Evolutionary conservation across 139 green algal species (phyloP).

Genomic region (Tetraselmis striata): DNA sequence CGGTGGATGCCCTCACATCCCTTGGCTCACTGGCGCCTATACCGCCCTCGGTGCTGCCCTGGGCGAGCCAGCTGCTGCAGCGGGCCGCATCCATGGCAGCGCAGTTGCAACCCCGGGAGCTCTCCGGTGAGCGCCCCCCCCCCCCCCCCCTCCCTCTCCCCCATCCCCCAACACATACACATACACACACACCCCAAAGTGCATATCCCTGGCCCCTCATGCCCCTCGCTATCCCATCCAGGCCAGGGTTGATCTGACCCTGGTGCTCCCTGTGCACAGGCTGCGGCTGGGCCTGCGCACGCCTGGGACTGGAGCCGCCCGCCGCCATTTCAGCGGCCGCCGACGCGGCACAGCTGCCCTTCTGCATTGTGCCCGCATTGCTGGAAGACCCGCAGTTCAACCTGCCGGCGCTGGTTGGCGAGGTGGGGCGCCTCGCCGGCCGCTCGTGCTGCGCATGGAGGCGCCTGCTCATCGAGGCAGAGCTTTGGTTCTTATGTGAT

Average conservation of each 20-base stretch:
- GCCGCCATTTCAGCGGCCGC: neutral
- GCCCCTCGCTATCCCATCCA: no score
- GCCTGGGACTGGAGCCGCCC: neutral
- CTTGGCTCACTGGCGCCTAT: neutral
- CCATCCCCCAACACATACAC: neutral
- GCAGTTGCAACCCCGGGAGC: neutral
- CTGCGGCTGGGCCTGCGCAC: neutral
- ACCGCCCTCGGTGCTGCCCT: neutral
- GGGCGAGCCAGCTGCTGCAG: neutral
- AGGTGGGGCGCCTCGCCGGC: neutral
- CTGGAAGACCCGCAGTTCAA: neutral
- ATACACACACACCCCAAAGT: no score
- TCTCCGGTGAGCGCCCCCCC: neutral
- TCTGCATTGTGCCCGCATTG: neutral
- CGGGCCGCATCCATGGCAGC: neutral
- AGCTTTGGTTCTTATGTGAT: no score
- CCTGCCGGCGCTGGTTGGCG: neutral
- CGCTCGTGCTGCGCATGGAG: no score
- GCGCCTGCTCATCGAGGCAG: no score
- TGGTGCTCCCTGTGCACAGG: no score
- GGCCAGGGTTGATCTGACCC: no score
- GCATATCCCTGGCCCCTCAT: no score
- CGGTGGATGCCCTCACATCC: neutral
- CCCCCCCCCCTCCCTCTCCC: neutral
- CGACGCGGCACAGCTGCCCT: neutral